A percentile compares a stretch with the other conserved stretches of the same genome.
Conservation (phyloP, 345 rosid genomes). For the Barbarea vulgaris region DNA sequence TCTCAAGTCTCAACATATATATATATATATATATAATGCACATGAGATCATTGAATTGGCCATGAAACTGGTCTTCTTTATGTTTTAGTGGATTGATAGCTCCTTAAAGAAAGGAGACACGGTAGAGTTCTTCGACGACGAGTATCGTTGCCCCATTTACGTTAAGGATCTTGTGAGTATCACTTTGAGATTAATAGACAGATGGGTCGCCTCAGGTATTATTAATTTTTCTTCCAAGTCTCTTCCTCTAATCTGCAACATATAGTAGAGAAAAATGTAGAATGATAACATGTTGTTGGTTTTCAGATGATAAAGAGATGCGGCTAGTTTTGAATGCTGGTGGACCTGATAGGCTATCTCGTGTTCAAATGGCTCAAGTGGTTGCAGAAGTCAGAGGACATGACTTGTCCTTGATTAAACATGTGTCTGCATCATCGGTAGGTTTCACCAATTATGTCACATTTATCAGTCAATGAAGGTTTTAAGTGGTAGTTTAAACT, state of each 20-base stretch:
- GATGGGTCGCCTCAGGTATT: slow-evolving; percentile 65
- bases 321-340: slow-evolving; percentile 72
- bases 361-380: slow-evolving; percentile 86
- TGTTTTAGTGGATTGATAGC: slow-evolving; percentile 79
- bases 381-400: slow-evolving; percentile 74
- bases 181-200: slow-evolving; percentile 48
- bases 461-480: too few species aligned
- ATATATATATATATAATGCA: background rate
- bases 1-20: background rate
- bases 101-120: slow-evolving; percentile 68
- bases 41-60: background rate
- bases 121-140: slow-evolving; percentile 76
- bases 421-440: slow-evolving; percentile 77
- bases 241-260: background rate
- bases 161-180: slow-evolving; percentile 71
- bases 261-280: background rate
- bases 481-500: too few species aligned
- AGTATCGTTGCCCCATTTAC: slow-evolving; percentile 87
- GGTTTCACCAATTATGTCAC: background rate
- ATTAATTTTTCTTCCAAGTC: background rate
- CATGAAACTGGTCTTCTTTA: background rate
- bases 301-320: slow-evolving; percentile 65
- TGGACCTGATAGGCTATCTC: slow-evolving; percentile 84
- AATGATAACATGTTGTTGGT: slow-evolving; percentile 27
- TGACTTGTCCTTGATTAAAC: slow-evolving; percentile 57